Evolutionary conservation across 495 filamentous ascomycete genomes (phyloP), one percentile per base, ranked within the genome.

Genomic region (Trichocladium uniseriatum): DNA sequence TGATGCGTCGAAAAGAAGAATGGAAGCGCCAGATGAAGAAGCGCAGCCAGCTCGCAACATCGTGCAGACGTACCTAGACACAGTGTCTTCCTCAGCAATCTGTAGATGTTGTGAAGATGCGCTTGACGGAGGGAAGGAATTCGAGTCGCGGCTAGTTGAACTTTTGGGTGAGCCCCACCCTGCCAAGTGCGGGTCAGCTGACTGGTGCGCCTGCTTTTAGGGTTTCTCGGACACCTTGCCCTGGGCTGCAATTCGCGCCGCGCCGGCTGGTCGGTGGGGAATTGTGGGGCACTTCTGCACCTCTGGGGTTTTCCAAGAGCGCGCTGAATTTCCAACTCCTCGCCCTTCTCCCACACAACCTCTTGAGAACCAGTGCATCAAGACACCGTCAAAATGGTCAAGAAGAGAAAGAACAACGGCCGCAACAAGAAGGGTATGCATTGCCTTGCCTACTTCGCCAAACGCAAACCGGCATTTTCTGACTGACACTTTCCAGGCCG

Each of bases 371-470:
- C 55, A 67, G 56, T 60, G 52, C 57, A 53, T 62, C 58, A 62
- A 64, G 65, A 78, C 77, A 78, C 75, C 77, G 82, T 77, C 79
- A 96, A 74, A 72, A 98, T 98, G 92, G 92, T 98, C 76, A 98
- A 98, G 83, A 98, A 98, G 83, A 86, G 91, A 80, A 89, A 92
- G 73, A 89, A 86, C 79, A 97, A 97, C 79, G 91, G 92, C 72
- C 87, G 91, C 71, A 95, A 97, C 86, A 98, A 98, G 89, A 96
- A 95, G 73, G 92, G 92, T 64, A 45, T 42, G 58, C 29, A 42
- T 15, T 38, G 9, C 28, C 14, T 15, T 2, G 7, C 15, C 10
- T 44, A 19, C 6, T n/a, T 10, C 19, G n/a, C n/a, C 43, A 10
- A 35, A 38, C 4, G 7, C 22, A 29, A 16, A 37, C 29, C 9